Base-by-base conservation (phyloP, 2,329 filamentous ascomycete genomes). In the Colletotrichum melonis region DNA sequence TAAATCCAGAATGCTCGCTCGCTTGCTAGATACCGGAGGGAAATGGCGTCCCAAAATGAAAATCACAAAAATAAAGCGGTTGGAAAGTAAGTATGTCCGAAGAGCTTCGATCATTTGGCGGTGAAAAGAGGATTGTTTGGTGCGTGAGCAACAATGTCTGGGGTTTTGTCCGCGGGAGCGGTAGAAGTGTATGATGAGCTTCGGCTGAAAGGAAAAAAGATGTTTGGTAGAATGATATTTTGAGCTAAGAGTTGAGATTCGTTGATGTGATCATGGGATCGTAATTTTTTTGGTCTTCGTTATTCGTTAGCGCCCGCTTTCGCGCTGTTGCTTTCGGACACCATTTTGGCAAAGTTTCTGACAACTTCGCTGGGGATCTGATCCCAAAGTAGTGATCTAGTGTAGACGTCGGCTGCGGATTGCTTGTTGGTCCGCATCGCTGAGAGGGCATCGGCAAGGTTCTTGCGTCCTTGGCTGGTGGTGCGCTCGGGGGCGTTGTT, bases 351-450 rank as follows among this genome's bases (percentile, higher is more conserved):
- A 86, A 98, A 98, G 81, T 96, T 95, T 78, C 92, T 91, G 67
- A 99, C 95, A 62, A 98, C 95, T 76, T 98, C 95, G 78, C 91
- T 90, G 16, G 97, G 95, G 78, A 98, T 95, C 83, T 95, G 94
- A 80, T 98, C 95, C 94, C 95, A 98, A 71, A 98, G 91, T 74
- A 98, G 88, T 75, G 95, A 97, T 71, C 96, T 91, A 42, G 95
- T 97, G 85, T 98, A 98, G 55, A 98, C 94, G 79, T 98, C 95
- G 70, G 95, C 94, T 60, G 92, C 93, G 64, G 90, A 90, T 77
- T 93, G 90, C 83, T 94, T 94, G 79, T 88, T 90, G 78, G 88
- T 90, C 76, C 94, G 92, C 91, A 98, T 94, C 58, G 90, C 92
- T 63, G 93, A 91, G 59, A 98, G 89, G 8, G 95, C 92, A 77